Evolutionary conservation across 2,329 filamentous ascomycete species (phyloP).

Genomic region (Pyrenophora seminiperda): DNA sequence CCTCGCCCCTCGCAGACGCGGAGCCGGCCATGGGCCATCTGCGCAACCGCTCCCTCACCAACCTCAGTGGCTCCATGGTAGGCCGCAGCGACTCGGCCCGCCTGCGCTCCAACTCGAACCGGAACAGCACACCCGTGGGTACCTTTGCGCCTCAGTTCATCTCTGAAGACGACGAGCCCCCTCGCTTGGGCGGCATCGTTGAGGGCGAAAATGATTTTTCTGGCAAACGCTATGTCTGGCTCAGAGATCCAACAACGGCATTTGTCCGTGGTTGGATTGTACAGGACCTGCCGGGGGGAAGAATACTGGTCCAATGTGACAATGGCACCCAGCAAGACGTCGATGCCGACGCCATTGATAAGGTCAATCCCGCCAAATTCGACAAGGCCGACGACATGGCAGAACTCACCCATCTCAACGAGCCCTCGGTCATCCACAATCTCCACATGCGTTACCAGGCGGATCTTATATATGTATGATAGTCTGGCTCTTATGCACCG

Average conservation of each 20-base stretch:
- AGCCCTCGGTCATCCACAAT: constrained; percentile 97
- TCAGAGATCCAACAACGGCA: constrained; percentile 82
- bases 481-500: not conserved
- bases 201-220: constrained; percentile 99
- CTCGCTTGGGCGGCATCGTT: constrained; percentile 68
- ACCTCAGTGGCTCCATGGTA: constrained; percentile 52
- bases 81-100: constrained; percentile 46
- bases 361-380: constrained; percentile 99
- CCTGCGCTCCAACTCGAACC: constrained; percentile 65
- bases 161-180: constrained; percentile 71
- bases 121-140: constrained; percentile 68
- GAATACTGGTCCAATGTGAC: constrained; percentile 86
- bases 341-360: constrained; percentile 86
- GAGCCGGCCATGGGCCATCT: constrained; percentile 60
- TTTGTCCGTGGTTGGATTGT: constrained; percentile 94
- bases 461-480: constrained; percentile 80
- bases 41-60: constrained; percentile 68
- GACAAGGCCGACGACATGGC: constrained; percentile 99
- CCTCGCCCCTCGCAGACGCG: constrained; percentile 59
- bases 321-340: constrained; percentile 94
- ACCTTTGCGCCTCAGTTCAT: constrained; percentile 98
- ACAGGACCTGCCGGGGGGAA: constrained; percentile 72
- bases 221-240: constrained; percentile 97
- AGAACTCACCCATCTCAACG: constrained; percentile 95
- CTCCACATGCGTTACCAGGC: constrained; percentile 92